Conservation (phyloP, 176 grass and related monocot species). For the Bothriochloa decipiens region DNA sequence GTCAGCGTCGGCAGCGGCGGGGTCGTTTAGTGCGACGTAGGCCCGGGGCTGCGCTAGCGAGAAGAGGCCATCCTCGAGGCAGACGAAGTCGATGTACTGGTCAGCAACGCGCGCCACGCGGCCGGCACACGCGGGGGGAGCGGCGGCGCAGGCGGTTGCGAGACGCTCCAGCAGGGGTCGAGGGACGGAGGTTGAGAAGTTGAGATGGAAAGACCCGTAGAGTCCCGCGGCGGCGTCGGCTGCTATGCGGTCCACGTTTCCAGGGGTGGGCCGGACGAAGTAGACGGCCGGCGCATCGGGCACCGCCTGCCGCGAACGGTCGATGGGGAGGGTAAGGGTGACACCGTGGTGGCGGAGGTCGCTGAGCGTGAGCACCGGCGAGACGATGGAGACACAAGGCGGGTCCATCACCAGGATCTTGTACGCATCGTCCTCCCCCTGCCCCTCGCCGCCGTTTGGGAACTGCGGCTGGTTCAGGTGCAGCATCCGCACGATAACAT, state of each 20-base stretch:
- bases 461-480: constrained; percentile 51
- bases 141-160: constrained; percentile 62
- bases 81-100: constrained; percentile 93
- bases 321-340: constrained; percentile 80
- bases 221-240: constrained; percentile 77
- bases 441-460: constrained; percentile 28
- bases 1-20: constrained; percentile 68
- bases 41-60: constrained; percentile 78
- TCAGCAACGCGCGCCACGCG: constrained; percentile 74
- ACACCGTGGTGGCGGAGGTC: constrained; percentile 84
- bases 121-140: constrained; percentile 38
- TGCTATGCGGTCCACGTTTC: constrained; percentile 76
- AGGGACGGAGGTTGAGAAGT: constrained; percentile 89
- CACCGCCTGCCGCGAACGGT: constrained; percentile 73
- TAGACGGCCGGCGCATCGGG: constrained; percentile 81
- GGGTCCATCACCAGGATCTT: constrained; percentile 95
- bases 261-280: constrained; percentile 73
- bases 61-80: constrained; percentile 87
- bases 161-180: constrained; percentile 77
- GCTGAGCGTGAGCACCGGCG: constrained; percentile 75
- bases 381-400: constrained; percentile 71
- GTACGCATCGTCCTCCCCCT: constrained; percentile 73
- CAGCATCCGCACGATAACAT: constrained; percentile 60
- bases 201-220: constrained; percentile 85
- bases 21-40: constrained; percentile 87